These are phyloP conservation scores for Puccinia novopanici DNA, from an alignment of 1,284 basidiomycete species.

Conservation along the genomic window DNA sequence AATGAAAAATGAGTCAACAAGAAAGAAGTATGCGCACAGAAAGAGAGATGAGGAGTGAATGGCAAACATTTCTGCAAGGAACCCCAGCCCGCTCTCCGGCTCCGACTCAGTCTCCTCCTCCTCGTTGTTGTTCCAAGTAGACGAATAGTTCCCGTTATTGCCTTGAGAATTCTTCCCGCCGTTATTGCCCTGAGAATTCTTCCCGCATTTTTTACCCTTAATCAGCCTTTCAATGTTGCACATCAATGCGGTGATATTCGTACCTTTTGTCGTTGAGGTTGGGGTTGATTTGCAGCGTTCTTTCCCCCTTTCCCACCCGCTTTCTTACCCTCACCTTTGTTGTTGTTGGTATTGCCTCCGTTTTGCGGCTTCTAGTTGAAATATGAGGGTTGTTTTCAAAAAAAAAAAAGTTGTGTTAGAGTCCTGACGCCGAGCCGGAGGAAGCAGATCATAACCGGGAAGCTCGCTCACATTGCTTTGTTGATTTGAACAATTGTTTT, in stretches of 20 bases:
- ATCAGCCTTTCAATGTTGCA: no score
- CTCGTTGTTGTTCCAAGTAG: not conserved
- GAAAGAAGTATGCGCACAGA: not conserved
- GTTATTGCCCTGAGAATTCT: no score
- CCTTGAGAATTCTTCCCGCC: not conserved
- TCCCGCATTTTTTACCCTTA: no score
- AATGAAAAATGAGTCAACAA: not conserved
- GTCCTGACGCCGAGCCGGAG: not conserved
- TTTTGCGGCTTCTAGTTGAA: not conserved
- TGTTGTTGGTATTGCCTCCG: not conserved
- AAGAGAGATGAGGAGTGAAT: constrained; percentile 1
- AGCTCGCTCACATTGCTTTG: not conserved
- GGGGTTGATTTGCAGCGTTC: not conserved
- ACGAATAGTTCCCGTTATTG: constrained; percentile 2
- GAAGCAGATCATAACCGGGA: no score
- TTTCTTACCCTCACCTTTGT: constrained; percentile 7
- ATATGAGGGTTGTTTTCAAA: no score
- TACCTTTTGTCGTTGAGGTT: constrained; percentile 1
- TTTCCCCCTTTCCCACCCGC: not conserved
- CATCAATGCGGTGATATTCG: not conserved
- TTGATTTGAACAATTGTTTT: not conserved
- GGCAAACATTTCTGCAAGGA: not conserved
- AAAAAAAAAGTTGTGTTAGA: not conserved
- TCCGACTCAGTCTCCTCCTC: no score
- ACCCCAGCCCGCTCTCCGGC: not conserved